phyloP scores from a whole-genome alignment of 2,329 filamentous ascomycete genomes.

The Ophidiomyces ophidiicola region DNA sequence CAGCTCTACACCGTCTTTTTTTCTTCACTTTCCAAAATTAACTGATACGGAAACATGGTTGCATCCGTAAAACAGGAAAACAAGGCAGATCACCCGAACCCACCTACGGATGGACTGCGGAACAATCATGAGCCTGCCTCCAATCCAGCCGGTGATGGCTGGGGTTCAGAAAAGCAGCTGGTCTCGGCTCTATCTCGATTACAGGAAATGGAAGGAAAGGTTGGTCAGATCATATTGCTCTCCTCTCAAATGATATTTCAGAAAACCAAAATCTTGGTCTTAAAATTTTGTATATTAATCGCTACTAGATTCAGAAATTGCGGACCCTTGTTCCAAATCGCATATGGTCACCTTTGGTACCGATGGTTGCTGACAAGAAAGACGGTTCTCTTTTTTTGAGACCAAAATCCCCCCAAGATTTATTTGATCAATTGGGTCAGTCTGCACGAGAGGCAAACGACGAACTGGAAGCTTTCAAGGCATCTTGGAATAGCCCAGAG shows the following conservation, averaged over 20 bases:
- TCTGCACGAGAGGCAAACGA: slow-evolving; percentile 26
- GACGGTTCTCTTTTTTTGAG: slow-evolving; percentile 5
- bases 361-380: slow-evolving; percentile 25
- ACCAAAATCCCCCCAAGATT: slow-evolving; percentile 26
- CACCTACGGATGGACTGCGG: background rate
- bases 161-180: slow-evolving; percentile 28
- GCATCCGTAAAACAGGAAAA: background rate
- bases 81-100: background rate
- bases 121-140: background rate
- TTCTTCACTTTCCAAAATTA: background rate
- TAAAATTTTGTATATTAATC: slow-evolving; percentile 1
- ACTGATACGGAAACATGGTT: background rate
- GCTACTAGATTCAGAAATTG: slow-evolving; percentile 31
- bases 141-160: slow-evolving; percentile 11
- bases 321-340: slow-evolving; percentile 32
- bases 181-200: slow-evolving; percentile 31
- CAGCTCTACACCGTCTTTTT: background rate
- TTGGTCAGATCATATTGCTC: background rate
- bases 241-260: background rate
- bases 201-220: slow-evolving; percentile 26
- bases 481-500: slow-evolving; percentile 31
- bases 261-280: background rate
- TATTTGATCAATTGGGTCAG: slow-evolving; percentile 27
- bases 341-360: slow-evolving; percentile 29
- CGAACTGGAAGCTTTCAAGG: slow-evolving; percentile 30